phyloP scores from a whole-genome alignment of 441 rosid species.

The Pelargonium australe region DNA sequence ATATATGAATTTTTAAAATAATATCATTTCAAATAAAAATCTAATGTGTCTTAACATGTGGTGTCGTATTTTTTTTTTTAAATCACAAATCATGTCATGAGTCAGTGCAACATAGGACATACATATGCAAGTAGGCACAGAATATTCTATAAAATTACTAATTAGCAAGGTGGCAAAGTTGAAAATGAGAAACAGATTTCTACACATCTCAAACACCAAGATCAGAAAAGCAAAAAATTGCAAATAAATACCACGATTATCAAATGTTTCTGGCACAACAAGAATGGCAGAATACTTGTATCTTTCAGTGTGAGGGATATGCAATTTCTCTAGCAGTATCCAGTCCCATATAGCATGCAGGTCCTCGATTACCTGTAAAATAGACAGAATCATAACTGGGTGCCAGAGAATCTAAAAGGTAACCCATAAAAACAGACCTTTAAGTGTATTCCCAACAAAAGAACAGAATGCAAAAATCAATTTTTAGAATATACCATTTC shows the following conservation, averaged over 20 bases:
- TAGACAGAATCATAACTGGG: constrained; percentile 6
- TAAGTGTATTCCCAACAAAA: constrained; percentile 2
- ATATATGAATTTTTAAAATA: too few species aligned
- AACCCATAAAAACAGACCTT: not conserved
- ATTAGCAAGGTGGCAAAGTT: not conserved
- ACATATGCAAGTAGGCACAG: not conserved
- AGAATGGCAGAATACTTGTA: constrained; percentile 63
- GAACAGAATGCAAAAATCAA: constrained; percentile 11
- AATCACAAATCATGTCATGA: too few species aligned
- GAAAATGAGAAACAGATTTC: not conserved
- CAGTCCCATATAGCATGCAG: constrained; percentile 83
- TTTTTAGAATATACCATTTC: not conserved
- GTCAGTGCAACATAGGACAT: not conserved
- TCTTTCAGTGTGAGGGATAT: constrained; percentile 53
- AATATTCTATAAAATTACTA: not conserved
- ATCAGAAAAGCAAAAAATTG: constrained; percentile 1
- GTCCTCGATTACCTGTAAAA: constrained; percentile 74
- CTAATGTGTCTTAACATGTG: too few species aligned
- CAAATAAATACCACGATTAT: constrained; percentile 54
- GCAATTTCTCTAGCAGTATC: constrained; percentile 63
- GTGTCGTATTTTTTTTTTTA: too few species aligned
- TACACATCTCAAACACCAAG: not conserved
- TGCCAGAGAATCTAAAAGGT: not conserved
- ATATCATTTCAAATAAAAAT: too few species aligned
- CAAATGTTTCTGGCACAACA: constrained; percentile 79